These are phyloP conservation scores for Aquilaria malaccensis DNA, from an alignment of 345 rosid species.

Conservation along the genomic window DNA sequence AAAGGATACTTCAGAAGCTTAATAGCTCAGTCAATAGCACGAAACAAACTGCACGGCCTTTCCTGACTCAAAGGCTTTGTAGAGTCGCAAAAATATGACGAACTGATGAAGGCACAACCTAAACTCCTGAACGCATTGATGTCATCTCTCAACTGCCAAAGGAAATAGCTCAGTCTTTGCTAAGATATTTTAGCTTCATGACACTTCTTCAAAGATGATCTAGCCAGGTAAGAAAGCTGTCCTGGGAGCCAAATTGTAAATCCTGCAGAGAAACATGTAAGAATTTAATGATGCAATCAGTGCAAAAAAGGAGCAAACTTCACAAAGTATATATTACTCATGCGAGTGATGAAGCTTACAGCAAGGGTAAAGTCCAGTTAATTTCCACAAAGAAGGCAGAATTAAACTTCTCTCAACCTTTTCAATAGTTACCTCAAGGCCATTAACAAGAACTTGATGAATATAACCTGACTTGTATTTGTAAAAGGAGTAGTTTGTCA, in stretches of 20 bases:
- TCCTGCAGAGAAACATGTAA: constrained; percentile 6
- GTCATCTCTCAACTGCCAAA: background rate
- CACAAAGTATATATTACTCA: background rate
- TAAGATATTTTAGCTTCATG: constrained; percentile 2
- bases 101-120: too few relatives aligned
- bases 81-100: background rate
- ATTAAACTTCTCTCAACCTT: too few relatives aligned
- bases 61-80: background rate
- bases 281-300: background rate
- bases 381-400: too few relatives aligned
- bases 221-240: constrained; percentile 57
- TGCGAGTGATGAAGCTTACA: constrained; percentile 16
- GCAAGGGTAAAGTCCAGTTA: constrained; percentile 42
- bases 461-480: constrained; percentile 77
- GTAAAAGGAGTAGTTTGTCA: constrained; percentile 64
- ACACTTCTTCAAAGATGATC: constrained; percentile 39
- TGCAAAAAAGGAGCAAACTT: background rate
- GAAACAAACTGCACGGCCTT: background rate
- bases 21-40: background rate
- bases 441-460: constrained; percentile 72
- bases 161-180: constrained; percentile 10
- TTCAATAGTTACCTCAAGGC: constrained; percentile 54
- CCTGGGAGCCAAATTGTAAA: constrained; percentile 40
- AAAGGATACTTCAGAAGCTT: too few relatives aligned
- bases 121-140: too few relatives aligned